Evolutionary conservation across 768 basidiomycete species (phyloP), one percentile per base, ranked within the genome.

Genomic region (Lactarius evosmus): DNA sequence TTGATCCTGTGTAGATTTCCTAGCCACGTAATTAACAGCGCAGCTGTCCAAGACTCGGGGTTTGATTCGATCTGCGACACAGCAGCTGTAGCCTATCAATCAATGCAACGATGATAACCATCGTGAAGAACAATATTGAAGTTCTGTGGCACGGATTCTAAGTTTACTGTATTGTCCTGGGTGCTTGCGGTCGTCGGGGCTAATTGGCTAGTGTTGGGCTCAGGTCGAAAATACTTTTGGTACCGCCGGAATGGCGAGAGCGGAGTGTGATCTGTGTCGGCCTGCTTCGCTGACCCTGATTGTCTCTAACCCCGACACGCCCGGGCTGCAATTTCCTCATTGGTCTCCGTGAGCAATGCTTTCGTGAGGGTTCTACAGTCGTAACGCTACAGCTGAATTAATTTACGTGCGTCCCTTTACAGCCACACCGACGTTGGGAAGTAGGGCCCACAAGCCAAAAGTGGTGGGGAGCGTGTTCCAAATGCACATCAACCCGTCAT

Each of bases 301-400:
- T 44, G 27, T 22, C 36, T 46, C 19, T 27, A 53, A 58, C 62
- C 32, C 62, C 62, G 62, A 63, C 40, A n/a, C n/a, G n/a, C n/a
- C n/a, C 7, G 16, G 32, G 32, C 4, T n/a, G 4, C 27, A 14
- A 46, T 29, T 41, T 41, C 16, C 16, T 58, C 36, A 36, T 46
- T 25, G 44, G 22, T 58, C 40, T 17, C 57, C 25, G 30, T 57
- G 38, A 8, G 7, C 56, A 25, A 0, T 16, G 38, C 6, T 38
- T 38, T 38, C 16, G 38, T 17, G 22, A 12, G 3, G 11, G 11
- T 25, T 52, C 56, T 33, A 59, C n/a, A 53, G 25, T 54, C 34
- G 46, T 60, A 65, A 33, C 22, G 64, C 59, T 65, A 65, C 64
- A 65, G 40, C 36, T 29, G n/a, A 2, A n/a, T 29, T 44, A 53